These are phyloP conservation scores for Malbranchea zuffiana DNA, from an alignment of 2,329 filamentous ascomycete genomes.

Conservation along the genomic window DNA sequence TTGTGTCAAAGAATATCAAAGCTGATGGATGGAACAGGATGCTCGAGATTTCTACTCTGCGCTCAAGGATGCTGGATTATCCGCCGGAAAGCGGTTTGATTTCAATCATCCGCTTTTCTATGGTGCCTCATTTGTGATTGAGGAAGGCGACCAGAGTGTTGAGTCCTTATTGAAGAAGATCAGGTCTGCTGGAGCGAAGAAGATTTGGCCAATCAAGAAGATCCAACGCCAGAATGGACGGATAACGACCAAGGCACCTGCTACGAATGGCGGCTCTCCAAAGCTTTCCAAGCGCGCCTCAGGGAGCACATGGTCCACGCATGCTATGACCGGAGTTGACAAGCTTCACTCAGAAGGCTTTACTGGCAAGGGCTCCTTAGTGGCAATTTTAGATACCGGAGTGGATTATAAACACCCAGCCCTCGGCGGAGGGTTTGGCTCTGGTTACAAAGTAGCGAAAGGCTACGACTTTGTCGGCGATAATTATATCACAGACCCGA, in stretches of 20 bases:
- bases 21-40: constrained; percentile 2
- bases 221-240: constrained; percentile 5
- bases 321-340: constrained; percentile 12
- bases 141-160: not conserved
- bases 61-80: constrained; percentile 4
- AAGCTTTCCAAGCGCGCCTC: constrained; percentile 1
- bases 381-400: constrained; percentile 23
- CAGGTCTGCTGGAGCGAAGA: constrained; percentile 1
- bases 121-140: constrained; percentile 7
- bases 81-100: constrained; percentile 5
- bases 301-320: constrained; percentile 5
- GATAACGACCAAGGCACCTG: constrained; percentile 3
- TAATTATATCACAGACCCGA: constrained; percentile 26
- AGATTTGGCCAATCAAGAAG: constrained; percentile 5
- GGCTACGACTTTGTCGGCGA: constrained; percentile 52
- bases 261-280: not conserved
- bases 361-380: constrained; percentile 9
- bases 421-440: constrained; percentile 54
- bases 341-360: constrained; percentile 10
- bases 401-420: constrained; percentile 54
- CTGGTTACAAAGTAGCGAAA: constrained; percentile 46
- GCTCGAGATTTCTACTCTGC: constrained; percentile 4
- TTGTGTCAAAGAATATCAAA: not conserved
- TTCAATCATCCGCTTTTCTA: constrained; percentile 10
- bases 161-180: not conserved